Evolutionary conservation across 495 filamentous ascomycete species (phyloP).

Genomic region (Aspergillus diversus): DNA sequence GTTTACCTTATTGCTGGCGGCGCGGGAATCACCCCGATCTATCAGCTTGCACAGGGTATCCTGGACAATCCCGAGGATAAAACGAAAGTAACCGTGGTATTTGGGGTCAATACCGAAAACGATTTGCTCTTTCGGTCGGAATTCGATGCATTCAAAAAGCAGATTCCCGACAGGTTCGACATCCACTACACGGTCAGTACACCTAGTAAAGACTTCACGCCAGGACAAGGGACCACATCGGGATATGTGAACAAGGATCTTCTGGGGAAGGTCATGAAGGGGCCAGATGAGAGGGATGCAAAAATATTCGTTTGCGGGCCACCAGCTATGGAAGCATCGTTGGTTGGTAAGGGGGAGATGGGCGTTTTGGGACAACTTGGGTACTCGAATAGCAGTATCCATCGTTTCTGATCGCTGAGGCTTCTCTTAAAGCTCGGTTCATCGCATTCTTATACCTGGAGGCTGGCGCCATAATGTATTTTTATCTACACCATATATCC

Average conservation of each 20-base stretch:
- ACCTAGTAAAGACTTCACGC: slow-evolving; percentile 33
- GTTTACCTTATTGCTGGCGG: slow-evolving; percentile 65
- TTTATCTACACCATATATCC: no score
- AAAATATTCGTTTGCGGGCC: slow-evolving; percentile 72
- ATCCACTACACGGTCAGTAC: slow-evolving; percentile 62
- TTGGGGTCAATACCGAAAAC: slow-evolving; percentile 65
- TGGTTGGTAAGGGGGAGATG: slow-evolving; percentile 42
- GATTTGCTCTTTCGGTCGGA: slow-evolving; percentile 63
- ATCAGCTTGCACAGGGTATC: slow-evolving; percentile 63
- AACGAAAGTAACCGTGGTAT: slow-evolving; percentile 65
- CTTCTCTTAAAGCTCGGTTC: no score
- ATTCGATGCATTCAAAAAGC: slow-evolving; percentile 53
- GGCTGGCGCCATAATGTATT: no score
- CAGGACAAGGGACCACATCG: slow-evolving; percentile 35
- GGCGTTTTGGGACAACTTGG: no score
- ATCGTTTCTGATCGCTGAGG: no score
- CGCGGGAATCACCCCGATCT: slow-evolving; percentile 67
- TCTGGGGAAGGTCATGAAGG: slow-evolving; percentile 50
- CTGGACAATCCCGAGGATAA: slow-evolving; percentile 63
- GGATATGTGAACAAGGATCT: slow-evolving; percentile 62
- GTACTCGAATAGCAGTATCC: no score
- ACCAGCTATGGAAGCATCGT: slow-evolving; percentile 61
- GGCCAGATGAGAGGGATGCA: slow-evolving; percentile 39
- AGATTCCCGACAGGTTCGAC: slow-evolving; percentile 60
- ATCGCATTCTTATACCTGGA: no score